Conservation (phyloP, 768 basidiomycete genomes). For the Boletus insuetus region DNA sequence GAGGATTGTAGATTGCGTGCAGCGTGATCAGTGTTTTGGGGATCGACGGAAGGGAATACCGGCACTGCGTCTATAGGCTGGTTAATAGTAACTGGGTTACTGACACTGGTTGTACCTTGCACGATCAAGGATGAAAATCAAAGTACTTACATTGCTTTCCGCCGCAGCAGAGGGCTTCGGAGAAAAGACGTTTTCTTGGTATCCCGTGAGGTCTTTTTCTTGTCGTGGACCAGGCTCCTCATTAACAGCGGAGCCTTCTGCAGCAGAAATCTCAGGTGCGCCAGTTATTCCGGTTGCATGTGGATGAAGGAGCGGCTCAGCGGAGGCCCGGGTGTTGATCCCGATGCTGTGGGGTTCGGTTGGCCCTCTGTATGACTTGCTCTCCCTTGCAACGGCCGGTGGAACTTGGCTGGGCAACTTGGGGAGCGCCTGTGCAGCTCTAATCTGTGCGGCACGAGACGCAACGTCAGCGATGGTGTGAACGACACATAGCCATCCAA, state of each 20-base stretch:
- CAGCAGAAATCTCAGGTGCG: not conserved
- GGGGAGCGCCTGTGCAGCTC: conserved; percentile 38
- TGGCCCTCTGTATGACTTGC: not conserved
- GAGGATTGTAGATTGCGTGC: conserved; percentile 66
- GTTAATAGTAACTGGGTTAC: conserved; percentile 5
- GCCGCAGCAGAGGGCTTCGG: not conserved
- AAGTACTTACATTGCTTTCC: conserved; percentile 9
- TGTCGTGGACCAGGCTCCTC: not conserved
- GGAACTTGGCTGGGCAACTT: not conserved
- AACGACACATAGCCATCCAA: conserved; percentile 70
- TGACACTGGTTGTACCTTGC: not conserved
- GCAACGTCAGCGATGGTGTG: conserved; percentile 60
- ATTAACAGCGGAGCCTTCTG: not conserved
- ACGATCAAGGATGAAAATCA: not conserved
- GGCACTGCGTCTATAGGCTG: too few relatives aligned
- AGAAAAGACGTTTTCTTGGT: not conserved
- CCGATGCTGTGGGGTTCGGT: not conserved
- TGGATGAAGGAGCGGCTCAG: not conserved
- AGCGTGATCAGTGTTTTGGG: not conserved
- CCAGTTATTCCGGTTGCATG: not conserved
- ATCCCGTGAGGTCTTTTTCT: too few relatives aligned
- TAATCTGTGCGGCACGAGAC: conserved; percentile 58
- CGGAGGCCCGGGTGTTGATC: not conserved
- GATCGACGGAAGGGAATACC: not conserved
- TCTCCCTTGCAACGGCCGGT: not conserved